Evolutionary conservation across 148 eudicot genomes (phyloP), one percentile per base, ranked within the genome.

Genomic region (Selenicereus undatus): DNA sequence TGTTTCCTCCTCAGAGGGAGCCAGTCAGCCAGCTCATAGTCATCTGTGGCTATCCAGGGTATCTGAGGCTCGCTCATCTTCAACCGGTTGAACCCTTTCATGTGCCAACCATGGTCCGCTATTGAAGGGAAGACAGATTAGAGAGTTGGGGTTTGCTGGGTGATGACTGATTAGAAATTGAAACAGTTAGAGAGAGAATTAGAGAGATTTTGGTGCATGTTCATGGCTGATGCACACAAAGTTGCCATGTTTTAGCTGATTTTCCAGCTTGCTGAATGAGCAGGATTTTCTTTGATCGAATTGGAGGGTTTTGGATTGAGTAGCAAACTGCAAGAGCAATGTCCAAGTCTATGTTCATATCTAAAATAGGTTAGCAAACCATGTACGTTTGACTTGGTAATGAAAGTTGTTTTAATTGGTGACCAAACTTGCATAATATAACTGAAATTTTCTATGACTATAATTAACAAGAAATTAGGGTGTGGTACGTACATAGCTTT

Each of bases 61-160:
- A 64, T 78, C 62, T 82, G 91, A 66, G 90, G 89, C 36, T 93
- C 97, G 79, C 90, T 91, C 77, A 88, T 81, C 81, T 90, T 92
- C 7, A 80, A 86, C 81, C 93, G 88, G 78, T 90, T 82, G 78
- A 86, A 86, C 18, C 95, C 97, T 78, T 94, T 94, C 93, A 91
- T 90, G 86, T 90, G 98, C 27, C 97, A 89, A 70, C 97, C 97
- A 83, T 91, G 94, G 77, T 95, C 97, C 7, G 94, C 73, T 92
- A 89, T n/a, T 52, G 84, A 45, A 43, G 51, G 11, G 89, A 90
- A 21, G 91, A 79, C 22, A 89, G 81, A 76, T 87, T 86, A 69
- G 81, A 54, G 73, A 81, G 76, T 22, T 82, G 81, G 80, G 88
- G 50, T 39, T 86, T 87, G 35, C 78, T 68, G 45, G 88, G 78